Percentiles rank a stretch among this genome's conserved stretches.
These are phyloP conservation scores for Phaseolus lunatus DNA, from an alignment of 306 rosid species.

Conservation along the genomic window DNA sequence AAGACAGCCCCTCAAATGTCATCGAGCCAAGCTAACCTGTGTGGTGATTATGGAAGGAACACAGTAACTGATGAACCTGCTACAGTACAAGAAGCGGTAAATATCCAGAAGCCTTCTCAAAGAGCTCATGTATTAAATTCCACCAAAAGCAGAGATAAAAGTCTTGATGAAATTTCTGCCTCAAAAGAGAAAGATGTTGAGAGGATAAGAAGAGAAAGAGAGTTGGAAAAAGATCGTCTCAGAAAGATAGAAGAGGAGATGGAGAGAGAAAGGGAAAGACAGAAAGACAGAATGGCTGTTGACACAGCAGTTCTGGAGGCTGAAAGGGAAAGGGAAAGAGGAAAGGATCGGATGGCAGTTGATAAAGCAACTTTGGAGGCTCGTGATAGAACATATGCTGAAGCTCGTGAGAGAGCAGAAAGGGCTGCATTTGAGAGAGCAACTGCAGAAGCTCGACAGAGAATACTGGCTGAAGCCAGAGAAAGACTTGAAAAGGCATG, in stretches of 20 bases:
- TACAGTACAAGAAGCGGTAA: constrained; percentile 48
- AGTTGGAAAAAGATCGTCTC: constrained; percentile 69
- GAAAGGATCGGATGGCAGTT: constrained; percentile 88
- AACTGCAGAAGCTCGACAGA: constrained; percentile 87
- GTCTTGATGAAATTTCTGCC: constrained; percentile 42
- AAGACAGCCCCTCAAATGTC: constrained; percentile 42
- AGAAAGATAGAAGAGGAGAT: constrained; percentile 85
- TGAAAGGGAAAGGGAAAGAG: constrained; percentile 94
- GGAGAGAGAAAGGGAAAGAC: constrained; percentile 88
- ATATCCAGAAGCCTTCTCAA: constrained; percentile 52
- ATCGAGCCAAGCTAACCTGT: constrained; percentile 47
- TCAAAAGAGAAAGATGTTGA: constrained; percentile 68
- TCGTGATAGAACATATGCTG: constrained; percentile 66
- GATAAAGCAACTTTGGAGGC: constrained; percentile 79
- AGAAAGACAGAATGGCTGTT: constrained; percentile 91
- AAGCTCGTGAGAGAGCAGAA: constrained; percentile 78
- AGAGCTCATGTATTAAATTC: constrained; percentile 52
- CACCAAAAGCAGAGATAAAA: constrained; percentile 60
- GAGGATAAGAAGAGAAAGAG: constrained; percentile 66
- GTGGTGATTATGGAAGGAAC: constrained; percentile 51
- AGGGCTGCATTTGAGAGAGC: constrained; percentile 89
- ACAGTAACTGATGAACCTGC: constrained; percentile 49
- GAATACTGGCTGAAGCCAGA: constrained; percentile 82
- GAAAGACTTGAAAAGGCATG: constrained; percentile 97
- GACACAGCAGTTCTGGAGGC: constrained; percentile 78